Base-by-base conservation (phyloP, 2,329 filamentous ascomycete species). In the Aspergillus caelatus region DNA sequence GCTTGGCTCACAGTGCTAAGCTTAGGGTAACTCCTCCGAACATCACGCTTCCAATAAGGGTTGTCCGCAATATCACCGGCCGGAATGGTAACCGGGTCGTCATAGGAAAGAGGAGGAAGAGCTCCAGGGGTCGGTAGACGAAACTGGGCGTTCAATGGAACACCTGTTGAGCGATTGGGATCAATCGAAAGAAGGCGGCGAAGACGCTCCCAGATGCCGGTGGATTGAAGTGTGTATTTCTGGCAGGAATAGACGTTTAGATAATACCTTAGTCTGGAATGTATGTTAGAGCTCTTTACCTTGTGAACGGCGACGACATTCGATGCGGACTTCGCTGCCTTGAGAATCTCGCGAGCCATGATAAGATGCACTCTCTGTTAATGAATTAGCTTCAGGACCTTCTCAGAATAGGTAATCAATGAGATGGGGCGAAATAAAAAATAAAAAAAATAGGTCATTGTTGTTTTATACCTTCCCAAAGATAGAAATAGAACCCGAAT, bases 211-310 rank as follows among this genome's bases (percentile, higher is more conserved):
- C 93, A 98, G 79, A 98, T 83, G 46, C 95, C 95, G 45, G 85
- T 88, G 58, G 94, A 95, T 77, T 97, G 92, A 68, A 98, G 84
- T 41, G 94, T 96, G 83, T 99, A 94, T 91, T 98, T 98, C 94
- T 99, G 74, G 14, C 12, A 21, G 19, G 23, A 16, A 46, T 34
- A 34, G 60, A 30, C 43, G 14, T 28, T 41, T 16, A 34, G 56
- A 45, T 19, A n/a, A 21, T 39, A 19, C 36, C 10, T 9, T 41
- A 21, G 10, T 12, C 12, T 26, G 5, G 26, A 16, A 2, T 12
- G 19, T 34, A 21, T 16, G n/a, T 21, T 26, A 21, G 50, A 26
- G 10, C 10, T 45, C 45, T 67, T 39, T 72, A 81, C 78, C 76
- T 80, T 71, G 57, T 71, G 65, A 57, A 81, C 68, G 26, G 78